These are phyloP conservation scores for Penicillium roqueforti DNA, from an alignment of 495 filamentous ascomycete genomes.

Conservation along the genomic window DNA sequence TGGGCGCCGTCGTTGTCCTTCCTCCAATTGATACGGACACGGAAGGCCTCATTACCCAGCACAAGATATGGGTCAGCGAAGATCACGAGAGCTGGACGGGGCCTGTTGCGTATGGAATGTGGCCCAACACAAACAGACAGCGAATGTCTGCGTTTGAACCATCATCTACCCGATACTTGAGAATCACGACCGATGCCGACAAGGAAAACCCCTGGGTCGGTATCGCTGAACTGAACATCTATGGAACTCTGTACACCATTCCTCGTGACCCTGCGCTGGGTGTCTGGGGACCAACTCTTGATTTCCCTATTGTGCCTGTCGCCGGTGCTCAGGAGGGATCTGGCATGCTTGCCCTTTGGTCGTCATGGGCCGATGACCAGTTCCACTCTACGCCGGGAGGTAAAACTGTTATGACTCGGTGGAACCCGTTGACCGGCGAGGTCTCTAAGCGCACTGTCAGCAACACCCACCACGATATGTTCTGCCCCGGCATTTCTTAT, in stretches of 20 bases:
- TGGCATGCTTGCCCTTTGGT: conserved; percentile 41
- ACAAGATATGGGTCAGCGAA: conserved; percentile 37
- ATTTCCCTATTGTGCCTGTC: conserved; percentile 50
- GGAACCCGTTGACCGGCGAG: conserved; percentile 16
- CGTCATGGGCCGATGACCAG: conserved; percentile 33
- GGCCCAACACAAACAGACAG: conserved; percentile 33
- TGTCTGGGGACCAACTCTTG: conserved; percentile 46
- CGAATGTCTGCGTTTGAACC: conserved; percentile 41
- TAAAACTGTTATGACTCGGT: conserved; percentile 28
- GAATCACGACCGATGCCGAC: conserved; percentile 34
- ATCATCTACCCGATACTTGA: conserved; percentile 37
- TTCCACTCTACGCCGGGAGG: conserved; percentile 33
- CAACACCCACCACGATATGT: conserved; percentile 57
- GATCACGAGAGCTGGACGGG: conserved; percentile 34
- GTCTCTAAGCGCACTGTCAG: conserved; percentile 37
- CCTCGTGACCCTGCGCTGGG: conserved; percentile 20
- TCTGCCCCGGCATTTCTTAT: conserved; percentile 56
- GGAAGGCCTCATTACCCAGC: conserved; percentile 38
- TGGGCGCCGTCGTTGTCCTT: conserved; percentile 18
- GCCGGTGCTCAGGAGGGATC: conserved; percentile 33
- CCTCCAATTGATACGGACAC: conserved; percentile 28
- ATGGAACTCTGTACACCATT: conserved; percentile 11
- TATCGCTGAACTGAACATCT: conserved; percentile 36
- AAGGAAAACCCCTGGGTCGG: conserved; percentile 25
- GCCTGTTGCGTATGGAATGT: conserved; percentile 43